These are phyloP conservation scores for Flaveria trinervia DNA, from an alignment of 129 eudicot genomes.

Conservation along the genomic window DNA sequence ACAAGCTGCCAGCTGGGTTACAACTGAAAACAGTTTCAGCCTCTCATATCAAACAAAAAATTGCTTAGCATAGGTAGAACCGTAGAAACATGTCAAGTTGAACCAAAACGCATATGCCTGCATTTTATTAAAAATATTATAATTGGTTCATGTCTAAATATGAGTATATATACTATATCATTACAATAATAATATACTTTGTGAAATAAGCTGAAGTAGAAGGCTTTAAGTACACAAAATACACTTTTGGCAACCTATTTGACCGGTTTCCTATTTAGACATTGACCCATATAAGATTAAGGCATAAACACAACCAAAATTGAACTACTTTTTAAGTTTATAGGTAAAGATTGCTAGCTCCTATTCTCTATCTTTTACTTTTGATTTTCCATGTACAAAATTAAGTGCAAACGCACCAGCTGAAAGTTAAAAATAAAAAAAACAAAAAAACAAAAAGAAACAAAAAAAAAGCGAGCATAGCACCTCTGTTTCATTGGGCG, in stretches of 20 bases:
- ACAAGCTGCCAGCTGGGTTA: not conserved
- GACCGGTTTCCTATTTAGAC: not conserved
- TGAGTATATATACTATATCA: not conserved
- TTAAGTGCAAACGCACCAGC: not conserved
- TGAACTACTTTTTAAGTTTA: not conserved
- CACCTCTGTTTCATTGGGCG: constrained; percentile 95
- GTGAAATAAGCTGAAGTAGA: not conserved
- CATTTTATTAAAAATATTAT: not conserved
- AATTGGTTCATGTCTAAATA: not conserved
- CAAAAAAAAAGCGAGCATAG: not conserved
- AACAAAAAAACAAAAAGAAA: no score
- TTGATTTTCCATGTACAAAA: not conserved
- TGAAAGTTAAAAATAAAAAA: not conserved
- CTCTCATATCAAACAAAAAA: not conserved
- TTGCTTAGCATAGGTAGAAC: not conserved
- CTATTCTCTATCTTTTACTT: not conserved
- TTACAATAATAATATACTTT: not conserved
- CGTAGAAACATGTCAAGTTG: not conserved
- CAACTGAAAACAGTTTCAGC: not conserved
- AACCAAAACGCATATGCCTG: not conserved
- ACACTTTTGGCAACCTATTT: not conserved
- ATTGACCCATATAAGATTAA: not conserved
- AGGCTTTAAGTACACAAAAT: not conserved
- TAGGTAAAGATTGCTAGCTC: not conserved
- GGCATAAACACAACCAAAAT: not conserved